Base-by-base conservation (phyloP, 495 filamentous ascomycete genomes). In the Talaromyces nanjingensis region DNA sequence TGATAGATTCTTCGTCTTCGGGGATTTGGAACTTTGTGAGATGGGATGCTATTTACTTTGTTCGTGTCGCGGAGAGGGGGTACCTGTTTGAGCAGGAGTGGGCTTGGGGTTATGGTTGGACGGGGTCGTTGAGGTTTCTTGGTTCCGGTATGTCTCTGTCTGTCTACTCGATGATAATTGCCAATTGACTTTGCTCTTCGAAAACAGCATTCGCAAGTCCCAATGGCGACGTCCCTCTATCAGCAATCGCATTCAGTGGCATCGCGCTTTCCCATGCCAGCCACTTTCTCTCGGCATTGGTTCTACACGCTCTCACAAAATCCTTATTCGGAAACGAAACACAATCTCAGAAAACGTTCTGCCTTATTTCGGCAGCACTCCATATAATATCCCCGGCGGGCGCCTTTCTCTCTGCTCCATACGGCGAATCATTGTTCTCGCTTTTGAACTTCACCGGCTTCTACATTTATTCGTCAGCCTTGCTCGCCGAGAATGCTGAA, bases 1-100 rank as follows among this genome's bases (percentile, higher is more conserved):
- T 42, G 24, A 12, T 11, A 2, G n/a, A 22, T 54, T 24, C 53
- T 29, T 65, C 68, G 6, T 69, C 75, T 6, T 66, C 72, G 0
- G 68, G 68, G 27, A 62, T 75, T 18, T 65, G 73, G 63, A 87
- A 86, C 60, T 80, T 97, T 45, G 86, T 87, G 0, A 83, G 93
- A 74, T 98, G 94, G 94, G 94, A 98, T 70, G 87, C 90, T 39
- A 87, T 98, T 60, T 98, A 97, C 72, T 98, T 90, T 68, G 77
- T 87, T 37, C 83, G 86, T 62, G 73, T 79, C 53, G 87, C 91
- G 0, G 77, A 82, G 62, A 78, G 86, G 34, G 92, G 91, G 24
- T 92, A 97, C 65, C 59, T 87, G 9, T 93, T 88, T 75, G 94
- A 98, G 75, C 96, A 98, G 76, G 92, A 97, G 76, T 98, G 93